phyloP scores from a whole-genome alignment of 805 yeast species.

The Geotrichum ghanense region DNA sequence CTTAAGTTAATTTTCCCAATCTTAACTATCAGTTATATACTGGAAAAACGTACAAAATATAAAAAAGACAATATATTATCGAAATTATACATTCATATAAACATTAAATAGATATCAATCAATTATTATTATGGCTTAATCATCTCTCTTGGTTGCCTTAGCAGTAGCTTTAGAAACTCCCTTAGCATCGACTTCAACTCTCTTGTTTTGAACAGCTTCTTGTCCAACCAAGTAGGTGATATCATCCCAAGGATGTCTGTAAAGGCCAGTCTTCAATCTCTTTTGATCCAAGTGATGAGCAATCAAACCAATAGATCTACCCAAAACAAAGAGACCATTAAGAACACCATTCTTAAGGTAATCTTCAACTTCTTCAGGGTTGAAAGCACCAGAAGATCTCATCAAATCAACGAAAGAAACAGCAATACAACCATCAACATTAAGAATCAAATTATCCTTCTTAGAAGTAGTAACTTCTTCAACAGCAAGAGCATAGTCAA shows the following conservation, averaged over 20 bases:
- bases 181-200: constrained; percentile 28
- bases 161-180: constrained; percentile 20
- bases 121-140: too few relatives aligned
- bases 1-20: too few relatives aligned
- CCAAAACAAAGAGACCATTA: constrained; percentile 35
- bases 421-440: constrained; percentile 37
- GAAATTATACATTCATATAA: too few relatives aligned
- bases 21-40: too few relatives aligned
- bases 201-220: constrained; percentile 25
- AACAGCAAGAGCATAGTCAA: constrained; percentile 36
- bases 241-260: constrained; percentile 39
- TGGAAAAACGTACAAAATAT: too few relatives aligned
- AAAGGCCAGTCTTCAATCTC: constrained; percentile 35
- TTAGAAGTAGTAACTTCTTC: constrained; percentile 39
- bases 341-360: constrained; percentile 36
- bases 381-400: constrained; percentile 34
- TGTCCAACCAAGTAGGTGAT: constrained; percentile 32
- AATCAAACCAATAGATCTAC: constrained; percentile 36
- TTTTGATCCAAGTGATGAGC: constrained; percentile 37
- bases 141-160: neutral
- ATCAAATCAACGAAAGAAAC: constrained; percentile 33
- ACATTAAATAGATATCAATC: too few relatives aligned
- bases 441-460: constrained; percentile 35
- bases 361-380: constrained; percentile 34
- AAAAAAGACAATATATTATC: too few relatives aligned